Base-by-base conservation (phyloP, 2,329 filamentous ascomycete species). In the Pseudocercospora eumusae region DNA sequence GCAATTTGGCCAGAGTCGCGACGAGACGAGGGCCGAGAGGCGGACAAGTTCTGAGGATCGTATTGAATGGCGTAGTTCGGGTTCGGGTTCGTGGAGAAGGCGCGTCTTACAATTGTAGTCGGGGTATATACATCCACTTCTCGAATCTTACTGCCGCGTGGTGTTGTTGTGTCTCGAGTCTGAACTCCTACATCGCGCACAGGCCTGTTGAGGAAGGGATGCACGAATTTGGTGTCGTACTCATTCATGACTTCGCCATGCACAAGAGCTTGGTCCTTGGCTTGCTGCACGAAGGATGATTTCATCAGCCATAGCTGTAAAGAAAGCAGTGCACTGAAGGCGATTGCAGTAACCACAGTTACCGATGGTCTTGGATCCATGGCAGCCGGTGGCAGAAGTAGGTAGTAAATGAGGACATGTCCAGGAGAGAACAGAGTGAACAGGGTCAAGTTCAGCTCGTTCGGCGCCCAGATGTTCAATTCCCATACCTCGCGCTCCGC, bases 171-270 rank as follows among this genome's bases (percentile, higher is more conserved):
- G 70, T 70, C 75, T 0, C 85, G 86, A 62, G 89, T 88, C 75
- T 98, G 93, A 0, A 90, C 95, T 5, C 86, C 90, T 1, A 93
- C 92, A 71, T 89, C 85, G 67, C 88, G 81, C 67, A 96, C 90
- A 4, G 90, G 81, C 7, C 89, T 90, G 69, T 96, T 90, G n/a
- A 96, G 85, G 10, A 88, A 84, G 1, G 95, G 95, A 71, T 96
- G 92, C 0, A 99, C 95, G 72, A 89, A 97, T 79, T 99, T 99
- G 69, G 87, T 91, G 74, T 98, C 92, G 74, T 99, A 99, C 77
- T 99, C 95, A 74, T 92, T 88, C 77, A 98, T 83, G 4, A 98
- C 93, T 76, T 98, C 91, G 69, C 89, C 92, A 69, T 96, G 92
- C 62, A 99, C 89, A 52, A 97, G 83, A 1, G 87, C 83, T 1